A percentile compares a stretch with the other conserved stretches of the same genome.
phyloP scores from a whole-genome alignment of 2,329 filamentous ascomycete species.

The Trichoderma oligosporum region DNA sequence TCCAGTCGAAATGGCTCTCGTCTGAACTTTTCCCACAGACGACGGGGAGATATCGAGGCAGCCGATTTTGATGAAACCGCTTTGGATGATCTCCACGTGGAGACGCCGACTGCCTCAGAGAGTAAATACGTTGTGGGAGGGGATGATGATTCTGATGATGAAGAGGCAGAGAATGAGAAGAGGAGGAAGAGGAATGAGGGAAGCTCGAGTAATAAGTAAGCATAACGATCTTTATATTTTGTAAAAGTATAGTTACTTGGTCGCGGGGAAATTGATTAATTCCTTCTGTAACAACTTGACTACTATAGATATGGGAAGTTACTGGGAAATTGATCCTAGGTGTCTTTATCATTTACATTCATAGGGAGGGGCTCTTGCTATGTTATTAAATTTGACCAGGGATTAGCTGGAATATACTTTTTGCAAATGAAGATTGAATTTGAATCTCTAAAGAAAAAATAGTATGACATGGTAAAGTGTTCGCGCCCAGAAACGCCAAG shows the following conservation, averaged over 20 bases:
- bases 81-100: slow-evolving; percentile 56
- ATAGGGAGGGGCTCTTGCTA: background rate
- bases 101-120: slow-evolving; percentile 43
- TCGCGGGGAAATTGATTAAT: background rate
- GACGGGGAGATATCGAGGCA: slow-evolving; percentile 54
- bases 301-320: background rate
- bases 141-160: slow-evolving; percentile 54
- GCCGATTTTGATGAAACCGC: slow-evolving; percentile 64
- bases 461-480: background rate
- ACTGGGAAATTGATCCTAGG: background rate
- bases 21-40: slow-evolving; percentile 47
- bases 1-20: slow-evolving; percentile 34
- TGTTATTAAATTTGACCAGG: background rate
- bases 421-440: background rate
- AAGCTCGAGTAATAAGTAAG: background rate
- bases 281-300: background rate
- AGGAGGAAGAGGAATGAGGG: background rate
- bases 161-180: slow-evolving; percentile 36
- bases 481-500: slow-evolving; percentile 11
- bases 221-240: background rate
- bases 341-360: background rate
- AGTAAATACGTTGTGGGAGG: slow-evolving; percentile 56
- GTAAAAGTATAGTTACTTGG: slow-evolving; percentile 4
- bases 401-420: background rate
- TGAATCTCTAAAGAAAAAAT: slow-evolving; percentile 9